These are phyloP conservation scores for Mortierella sp. DNA, from an alignment of 371 early-diverging fungal genomes.

Conservation along the genomic window DNA sequence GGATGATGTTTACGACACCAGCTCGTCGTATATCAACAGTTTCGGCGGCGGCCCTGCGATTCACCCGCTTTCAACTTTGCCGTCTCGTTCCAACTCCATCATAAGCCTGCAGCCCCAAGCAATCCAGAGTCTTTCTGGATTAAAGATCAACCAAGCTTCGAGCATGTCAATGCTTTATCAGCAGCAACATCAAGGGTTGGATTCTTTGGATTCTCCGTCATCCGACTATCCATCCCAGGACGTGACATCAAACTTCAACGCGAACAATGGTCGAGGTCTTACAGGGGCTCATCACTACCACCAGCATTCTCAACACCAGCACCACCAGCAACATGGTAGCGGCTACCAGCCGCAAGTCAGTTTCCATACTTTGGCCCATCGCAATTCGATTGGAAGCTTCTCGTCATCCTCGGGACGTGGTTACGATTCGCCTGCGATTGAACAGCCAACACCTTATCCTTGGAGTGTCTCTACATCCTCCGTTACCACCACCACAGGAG, in stretches of 20 bases:
- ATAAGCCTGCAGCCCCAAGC: constrained; percentile 28
- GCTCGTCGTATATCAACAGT: constrained; percentile 12
- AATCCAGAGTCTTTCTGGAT: constrained; percentile 2
- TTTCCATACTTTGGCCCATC: constrained; percentile 27
- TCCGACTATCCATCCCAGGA: constrained; percentile 16
- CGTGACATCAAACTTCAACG: background rate
- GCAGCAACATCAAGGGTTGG: constrained; percentile 35
- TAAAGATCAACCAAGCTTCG: constrained; percentile 20
- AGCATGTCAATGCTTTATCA: constrained; percentile 19
- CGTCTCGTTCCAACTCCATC: constrained; percentile 39
- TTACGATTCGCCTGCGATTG: constrained; percentile 43
- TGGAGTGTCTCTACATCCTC: constrained; percentile 31
- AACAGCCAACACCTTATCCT: constrained; percentile 40
- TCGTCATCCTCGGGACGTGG: constrained; percentile 26
- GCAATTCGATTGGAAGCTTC: constrained; percentile 25
- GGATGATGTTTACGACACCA: constrained; percentile 18
- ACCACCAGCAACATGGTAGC: constrained; percentile 9
- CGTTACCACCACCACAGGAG: background rate
- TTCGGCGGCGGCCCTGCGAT: constrained; percentile 2
- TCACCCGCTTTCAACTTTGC: constrained; percentile 13
- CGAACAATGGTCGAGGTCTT: constrained; percentile 15
- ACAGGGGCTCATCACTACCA: background rate
- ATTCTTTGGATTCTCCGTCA: constrained; percentile 20
- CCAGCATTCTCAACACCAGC: too few species aligned
- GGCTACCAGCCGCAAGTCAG: constrained; percentile 5